Evolutionary conservation across 768 basidiomycete species (phyloP).

Genomic region (Mrakia frigida): DNA sequence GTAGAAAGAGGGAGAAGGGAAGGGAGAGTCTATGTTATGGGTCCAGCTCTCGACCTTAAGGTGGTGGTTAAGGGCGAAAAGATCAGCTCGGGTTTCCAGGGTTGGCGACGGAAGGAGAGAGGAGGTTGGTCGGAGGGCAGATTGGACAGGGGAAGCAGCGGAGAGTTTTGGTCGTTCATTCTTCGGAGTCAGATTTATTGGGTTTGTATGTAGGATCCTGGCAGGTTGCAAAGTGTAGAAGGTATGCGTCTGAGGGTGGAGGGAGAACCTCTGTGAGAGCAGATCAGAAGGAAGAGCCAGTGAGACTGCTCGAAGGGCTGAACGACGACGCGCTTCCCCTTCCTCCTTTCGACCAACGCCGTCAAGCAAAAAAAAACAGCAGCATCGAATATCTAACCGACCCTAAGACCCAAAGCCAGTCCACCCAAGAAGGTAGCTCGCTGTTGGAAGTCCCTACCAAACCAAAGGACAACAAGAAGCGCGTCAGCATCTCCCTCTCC

Average conservation of each 20-base stretch:
- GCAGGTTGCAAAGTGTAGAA: no score
- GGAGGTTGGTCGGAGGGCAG: background rate
- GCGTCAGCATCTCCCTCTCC: background rate
- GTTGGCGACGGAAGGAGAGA: background rate
- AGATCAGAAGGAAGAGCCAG: no score
- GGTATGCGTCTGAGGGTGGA: no score
- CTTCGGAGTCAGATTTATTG: no score
- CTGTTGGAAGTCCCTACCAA: conserved; percentile 32
- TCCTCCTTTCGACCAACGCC: background rate
- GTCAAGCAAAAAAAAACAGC: background rate
- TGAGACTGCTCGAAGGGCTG: no score
- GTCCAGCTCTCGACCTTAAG: background rate
- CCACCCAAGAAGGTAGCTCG: conserved; percentile 31
- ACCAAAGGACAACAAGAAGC: background rate
- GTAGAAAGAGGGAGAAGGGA: background rate
- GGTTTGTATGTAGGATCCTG: no score
- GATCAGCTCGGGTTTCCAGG: background rate
- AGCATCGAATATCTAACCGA: conserved; percentile 21
- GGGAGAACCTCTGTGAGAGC: no score
- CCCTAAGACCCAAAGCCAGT: conserved; percentile 23
- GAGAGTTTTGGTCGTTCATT: no score
- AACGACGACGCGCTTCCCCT: background rate
- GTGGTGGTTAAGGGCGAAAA: no score
- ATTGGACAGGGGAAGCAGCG: background rate
- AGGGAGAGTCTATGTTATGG: no score